Base-by-base conservation (phyloP, 441 rosid genomes). In the Erysimum cheiri region DNA sequence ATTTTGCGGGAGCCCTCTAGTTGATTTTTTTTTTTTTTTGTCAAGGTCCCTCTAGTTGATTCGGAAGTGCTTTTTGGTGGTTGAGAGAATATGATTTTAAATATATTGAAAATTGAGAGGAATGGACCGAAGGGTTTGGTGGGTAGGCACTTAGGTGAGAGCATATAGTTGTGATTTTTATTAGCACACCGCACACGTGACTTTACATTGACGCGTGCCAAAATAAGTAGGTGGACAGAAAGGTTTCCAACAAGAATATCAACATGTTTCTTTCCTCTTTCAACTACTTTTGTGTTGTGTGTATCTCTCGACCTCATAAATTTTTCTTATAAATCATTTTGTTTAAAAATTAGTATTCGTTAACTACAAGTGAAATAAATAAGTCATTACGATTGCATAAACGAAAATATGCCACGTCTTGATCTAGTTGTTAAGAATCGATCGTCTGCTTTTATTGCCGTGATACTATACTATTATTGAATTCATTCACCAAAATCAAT, bases 231-330 rank as follows among this genome's bases (percentile, higher is more conserved):
- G 78, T 74, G 56, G 50, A 28, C 36, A 13, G 5, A 14, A 13
- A n/a, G 28, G 64, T 60, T 60, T 60, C 50, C 63, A 60, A 52
- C 71, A 59, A 60, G 12, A 56, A 29, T n/a, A 36, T 9, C 61
- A 66, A 60, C 73, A 67, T 67, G 73, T 74, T 60, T 67, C 52
- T 74, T 74, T 60, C 73, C 57, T 52, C 49, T 43, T 35, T 73
- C 77, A 73, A 73, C 68, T 43, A 67, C 68, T 41, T 64, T 24
- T 35, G 36, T 41, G 6, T 48, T 57, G 29, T 64, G 59, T 73
- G 32, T 67, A 60, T 60, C 63, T 74, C 50, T 43, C 73, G n/a
- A 28, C 73, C 35, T 60, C 62, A 67, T 47, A 62, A 24, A 10
- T 29, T 71, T 12, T 1, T 61, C 14, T 40, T 52, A 0, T 8